phyloP scores from a whole-genome alignment of 1,139 yeast species.

The Ogataea hybrid region DNA sequence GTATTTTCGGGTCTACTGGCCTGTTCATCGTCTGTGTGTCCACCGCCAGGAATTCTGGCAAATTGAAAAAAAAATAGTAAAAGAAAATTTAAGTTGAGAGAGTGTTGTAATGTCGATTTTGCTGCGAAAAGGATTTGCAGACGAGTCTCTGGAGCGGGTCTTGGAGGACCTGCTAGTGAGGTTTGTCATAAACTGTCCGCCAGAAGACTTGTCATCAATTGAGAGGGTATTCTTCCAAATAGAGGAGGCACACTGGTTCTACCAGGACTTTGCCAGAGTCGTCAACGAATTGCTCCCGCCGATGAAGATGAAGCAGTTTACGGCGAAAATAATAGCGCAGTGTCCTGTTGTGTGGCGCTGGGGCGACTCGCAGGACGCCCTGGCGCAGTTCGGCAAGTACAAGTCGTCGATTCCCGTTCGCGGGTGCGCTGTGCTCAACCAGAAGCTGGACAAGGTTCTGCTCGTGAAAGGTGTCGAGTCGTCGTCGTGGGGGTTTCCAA shows the following conservation, averaged over 20 bases:
- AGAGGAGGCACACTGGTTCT: conserved; percentile 99
- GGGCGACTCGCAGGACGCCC: conserved; percentile 75
- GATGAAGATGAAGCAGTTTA: conserved; percentile 78
- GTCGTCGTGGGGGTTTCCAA: conserved; percentile 90
- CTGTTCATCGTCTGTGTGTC: conserved; percentile 15
- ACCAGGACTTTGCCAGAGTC: conserved; percentile 77
- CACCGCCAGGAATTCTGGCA: conserved; percentile 6
- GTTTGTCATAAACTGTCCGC: conserved; percentile 88
- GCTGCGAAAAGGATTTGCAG: conserved; percentile 53
- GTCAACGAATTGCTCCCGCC: conserved; percentile 76
- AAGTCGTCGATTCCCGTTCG: conserved; percentile 93
- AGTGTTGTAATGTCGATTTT: conserved; percentile 48
- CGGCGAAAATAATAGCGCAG: conserved; percentile 64
- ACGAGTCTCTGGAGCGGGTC: conserved; percentile 67
- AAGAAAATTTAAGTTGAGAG: conserved; percentile 2
- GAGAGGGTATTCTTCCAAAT: conserved; percentile 91
- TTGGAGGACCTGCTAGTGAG: conserved; percentile 87
- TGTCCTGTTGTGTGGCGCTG: conserved; percentile 89
- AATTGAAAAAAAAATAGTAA: conserved; percentile 8
- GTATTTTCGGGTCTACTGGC: conserved; percentile 41
- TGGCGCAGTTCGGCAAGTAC: conserved; percentile 75
- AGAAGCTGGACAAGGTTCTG: conserved; percentile 64
- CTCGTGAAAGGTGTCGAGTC: conserved; percentile 86
- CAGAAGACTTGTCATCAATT: conserved; percentile 80
- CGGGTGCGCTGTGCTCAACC: conserved; percentile 88